Base-by-base conservation (phyloP, 2,329 filamentous ascomycete species). In the Trichoderma sp. region DNA sequence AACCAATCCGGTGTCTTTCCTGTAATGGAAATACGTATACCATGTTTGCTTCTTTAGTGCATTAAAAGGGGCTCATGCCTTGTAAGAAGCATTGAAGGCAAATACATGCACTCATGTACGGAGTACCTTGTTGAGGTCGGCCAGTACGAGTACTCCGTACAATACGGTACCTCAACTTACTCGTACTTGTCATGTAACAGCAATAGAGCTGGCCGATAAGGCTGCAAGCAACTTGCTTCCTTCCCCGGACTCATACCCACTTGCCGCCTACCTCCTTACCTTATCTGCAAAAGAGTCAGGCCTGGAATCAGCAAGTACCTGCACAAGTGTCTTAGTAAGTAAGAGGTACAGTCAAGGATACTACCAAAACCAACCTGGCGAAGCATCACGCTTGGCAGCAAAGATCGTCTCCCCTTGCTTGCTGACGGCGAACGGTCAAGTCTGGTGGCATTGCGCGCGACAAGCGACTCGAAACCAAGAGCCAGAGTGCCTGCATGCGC, bases 221-320 rank as follows among this genome's bases (percentile, higher is more conserved):
- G 69, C 69, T 72, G 69, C 29, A 18, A n/a, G 35, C 8, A 7
- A n/a, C 29, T 27, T 64, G 38, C 38, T 18, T 53, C 68, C 56
- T 72, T 72, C 69, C 69, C 69, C 69, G 69, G 69, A 72, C 69
- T 72, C 69, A 64, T 72, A 72, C 69, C 69, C 69, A 72, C 69
- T 72, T 72, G 59, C 69, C 69, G 69, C 14, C 38, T 27, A 24
- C 24, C 38, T 59, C 66, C 60, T 64, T 72, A 59, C 66, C 60
- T 64, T 72, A 72, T 72, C 69, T 64, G 21, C 50, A 31, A 59
- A n/a, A n/a, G 45, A 53, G 45, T 9, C n/a, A 21, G 45, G 18
- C 18, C 21, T 53, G 45, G 18, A 53, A 53, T 12, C n/a, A n/a
- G 45, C n/a, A 53, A 53, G 45, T 53, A 53, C 45, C 45, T 53